Evolutionary conservation across 2,329 filamentous ascomycete species (phyloP).

Genomic region (Fusarium sarcochroum): DNA sequence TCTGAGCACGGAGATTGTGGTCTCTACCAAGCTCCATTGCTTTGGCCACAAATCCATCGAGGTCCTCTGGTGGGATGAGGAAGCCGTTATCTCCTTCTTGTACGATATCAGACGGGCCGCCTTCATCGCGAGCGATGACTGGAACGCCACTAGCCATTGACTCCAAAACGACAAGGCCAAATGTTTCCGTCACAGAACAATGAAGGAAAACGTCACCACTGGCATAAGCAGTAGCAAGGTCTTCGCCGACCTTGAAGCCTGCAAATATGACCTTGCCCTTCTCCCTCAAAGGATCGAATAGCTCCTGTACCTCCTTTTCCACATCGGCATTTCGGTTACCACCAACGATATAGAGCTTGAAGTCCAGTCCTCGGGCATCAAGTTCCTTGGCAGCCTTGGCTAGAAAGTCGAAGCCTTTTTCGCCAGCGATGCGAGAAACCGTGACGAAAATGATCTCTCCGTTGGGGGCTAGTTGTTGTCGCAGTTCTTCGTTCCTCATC

Average conservation of each 20-base stretch:
- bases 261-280: conserved; percentile 74
- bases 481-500: conserved; percentile 65
- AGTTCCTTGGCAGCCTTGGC: conserved; percentile 68
- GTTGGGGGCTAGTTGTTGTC: conserved; percentile 69
- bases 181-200: conserved; percentile 79
- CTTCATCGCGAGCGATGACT: conserved; percentile 77
- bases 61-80: conserved; percentile 70
- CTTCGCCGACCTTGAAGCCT: conserved; percentile 72
- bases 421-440: conserved; percentile 76
- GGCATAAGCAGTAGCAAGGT: conserved; percentile 76
- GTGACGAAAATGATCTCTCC: conserved; percentile 76
- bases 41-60: conserved; percentile 69
- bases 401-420: conserved; percentile 80
- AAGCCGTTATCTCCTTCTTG: conserved; percentile 71
- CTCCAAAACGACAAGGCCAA: conserved; percentile 78
- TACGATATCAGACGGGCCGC: conserved; percentile 78
- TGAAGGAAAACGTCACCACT: conserved; percentile 79
- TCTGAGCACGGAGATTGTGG: conserved; percentile 56
- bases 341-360: conserved; percentile 77
- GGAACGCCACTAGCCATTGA: conserved; percentile 79
- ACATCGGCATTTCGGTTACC: conserved; percentile 76
- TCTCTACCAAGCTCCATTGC: conserved; percentile 66
- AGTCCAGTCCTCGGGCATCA: conserved; percentile 68
- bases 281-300: conserved; percentile 66
- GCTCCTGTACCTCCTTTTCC: conserved; percentile 71